These are phyloP conservation scores for Thraustotheca clavata DNA, from an alignment of 352 stramenopile species.

Conservation along the genomic window DNA sequence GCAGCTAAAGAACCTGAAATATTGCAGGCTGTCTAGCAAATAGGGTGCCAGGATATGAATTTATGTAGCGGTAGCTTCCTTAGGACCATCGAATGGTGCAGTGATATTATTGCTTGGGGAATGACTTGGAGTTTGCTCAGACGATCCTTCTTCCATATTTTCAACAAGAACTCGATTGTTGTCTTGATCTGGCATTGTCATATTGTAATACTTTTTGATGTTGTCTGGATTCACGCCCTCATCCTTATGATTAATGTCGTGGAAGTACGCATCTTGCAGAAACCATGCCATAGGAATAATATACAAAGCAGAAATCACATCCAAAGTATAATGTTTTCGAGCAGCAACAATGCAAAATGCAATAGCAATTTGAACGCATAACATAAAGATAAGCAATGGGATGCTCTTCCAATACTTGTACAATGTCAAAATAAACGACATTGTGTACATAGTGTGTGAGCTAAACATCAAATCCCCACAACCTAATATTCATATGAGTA, in stretches of 20 bases:
- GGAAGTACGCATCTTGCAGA: slow-evolving; percentile 63
- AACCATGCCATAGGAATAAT: slow-evolving; percentile 82
- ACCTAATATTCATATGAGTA: slow-evolving; percentile 28
- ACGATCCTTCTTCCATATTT: not conserved
- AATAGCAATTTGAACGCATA: slow-evolving; percentile 69
- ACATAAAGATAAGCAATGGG: slow-evolving; percentile 58
- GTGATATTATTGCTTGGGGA: not conserved
- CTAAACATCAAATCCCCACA: slow-evolving; percentile 91
- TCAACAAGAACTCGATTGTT: not conserved
- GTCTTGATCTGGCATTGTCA: slow-evolving; percentile 27
- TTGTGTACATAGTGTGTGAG: slow-evolving; percentile 88
- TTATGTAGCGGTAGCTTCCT: no score
- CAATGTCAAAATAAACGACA: slow-evolving; percentile 77
- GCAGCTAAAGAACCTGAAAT: no score
- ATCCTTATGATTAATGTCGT: slow-evolving; percentile 80
- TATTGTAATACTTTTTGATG: slow-evolving; percentile 52
- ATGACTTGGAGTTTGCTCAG: not conserved
- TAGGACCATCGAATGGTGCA: not conserved
- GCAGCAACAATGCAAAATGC: slow-evolving; percentile 83
- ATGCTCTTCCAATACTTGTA: slow-evolving; percentile 86
- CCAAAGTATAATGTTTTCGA: slow-evolving; percentile 86
- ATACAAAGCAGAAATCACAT: slow-evolving; percentile 86
- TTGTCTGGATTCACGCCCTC: slow-evolving; percentile 48
- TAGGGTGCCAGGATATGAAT: no score
- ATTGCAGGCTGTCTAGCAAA: no score